Evolutionary conservation across 2,329 filamentous ascomycete species (phyloP).

Genomic region (Colletotrichum liaoningense): DNA sequence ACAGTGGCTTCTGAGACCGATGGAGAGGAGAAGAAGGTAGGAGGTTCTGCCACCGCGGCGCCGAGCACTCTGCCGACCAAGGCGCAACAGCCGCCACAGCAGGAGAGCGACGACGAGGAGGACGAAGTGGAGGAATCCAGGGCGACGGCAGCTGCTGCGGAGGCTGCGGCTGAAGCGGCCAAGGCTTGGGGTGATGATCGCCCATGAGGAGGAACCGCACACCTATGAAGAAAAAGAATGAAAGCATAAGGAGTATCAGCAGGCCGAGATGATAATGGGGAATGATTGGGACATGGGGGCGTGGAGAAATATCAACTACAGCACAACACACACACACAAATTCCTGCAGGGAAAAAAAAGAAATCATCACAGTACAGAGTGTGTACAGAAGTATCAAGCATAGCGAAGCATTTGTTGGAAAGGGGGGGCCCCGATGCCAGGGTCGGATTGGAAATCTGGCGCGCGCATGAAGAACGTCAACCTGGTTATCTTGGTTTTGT

Average conservation of each 20-base stretch:
- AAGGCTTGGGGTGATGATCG: slow-evolving; percentile 24
- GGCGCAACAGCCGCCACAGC: not conserved
- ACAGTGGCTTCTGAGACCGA: not conserved
- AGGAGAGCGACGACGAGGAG: slow-evolving; percentile 5
- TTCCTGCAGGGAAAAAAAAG: not conserved
- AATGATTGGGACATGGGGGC: not conserved
- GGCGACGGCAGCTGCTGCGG: slow-evolving; percentile 26
- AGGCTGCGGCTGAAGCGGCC: slow-evolving; percentile 31
- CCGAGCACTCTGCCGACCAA: not conserved
- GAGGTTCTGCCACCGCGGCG: not conserved
- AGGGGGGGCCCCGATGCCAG: not conserved
- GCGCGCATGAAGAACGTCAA: too few relatives aligned
- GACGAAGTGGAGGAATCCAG: slow-evolving; percentile 9
- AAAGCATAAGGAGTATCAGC: not conserved
- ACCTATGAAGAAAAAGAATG: not conserved
- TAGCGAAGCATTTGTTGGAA: slow-evolving; percentile 3
- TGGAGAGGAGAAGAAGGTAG: not conserved
- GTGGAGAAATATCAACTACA: not conserved
- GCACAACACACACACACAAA: not conserved
- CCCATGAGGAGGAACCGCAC: not conserved
- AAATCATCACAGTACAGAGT: not conserved
- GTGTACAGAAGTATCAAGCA: slow-evolving; percentile 5
- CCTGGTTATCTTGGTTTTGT: not conserved
- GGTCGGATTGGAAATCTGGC: not conserved
- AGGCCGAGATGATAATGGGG: not conserved